Percentiles rank a stretch among this genome's conserved stretches.
Evolutionary conservation across 192 early-diverging fungal species (phyloP).

Genomic region (Linnemannia elongata): DNA sequence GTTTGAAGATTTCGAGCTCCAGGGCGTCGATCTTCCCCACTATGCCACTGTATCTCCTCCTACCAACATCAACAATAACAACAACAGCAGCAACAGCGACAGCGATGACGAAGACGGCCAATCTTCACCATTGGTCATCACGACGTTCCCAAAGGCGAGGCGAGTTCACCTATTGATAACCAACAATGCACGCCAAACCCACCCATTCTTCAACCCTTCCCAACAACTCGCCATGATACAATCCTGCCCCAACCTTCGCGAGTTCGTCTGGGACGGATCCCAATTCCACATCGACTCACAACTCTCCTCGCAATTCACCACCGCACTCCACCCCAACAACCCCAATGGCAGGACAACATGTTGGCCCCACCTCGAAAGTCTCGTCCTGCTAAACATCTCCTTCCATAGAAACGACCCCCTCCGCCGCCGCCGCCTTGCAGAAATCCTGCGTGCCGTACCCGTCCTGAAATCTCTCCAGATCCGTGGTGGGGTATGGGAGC

Average conservation of each 20-base stretch:
- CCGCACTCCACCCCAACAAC: background rate
- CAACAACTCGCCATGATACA: slow-evolving; percentile 1
- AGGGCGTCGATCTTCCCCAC: background rate
- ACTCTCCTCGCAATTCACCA: background rate
- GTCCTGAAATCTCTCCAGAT: background rate
- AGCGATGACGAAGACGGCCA: background rate
- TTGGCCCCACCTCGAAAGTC: background rate
- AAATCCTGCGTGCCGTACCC: background rate
- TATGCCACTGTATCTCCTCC: background rate
- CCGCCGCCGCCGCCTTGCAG: background rate
- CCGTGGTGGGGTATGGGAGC: background rate
- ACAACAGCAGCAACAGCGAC: background rate
- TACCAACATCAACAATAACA: background rate
- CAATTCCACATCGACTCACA: background rate
- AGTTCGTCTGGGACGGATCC: slow-evolving; percentile 3
- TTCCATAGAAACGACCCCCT: background rate
- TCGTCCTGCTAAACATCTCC: background rate
- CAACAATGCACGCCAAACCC: background rate
- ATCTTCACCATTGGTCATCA: background rate
- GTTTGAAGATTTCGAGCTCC: background rate
- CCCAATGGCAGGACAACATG: background rate
- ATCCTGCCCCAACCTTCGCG: background rate
- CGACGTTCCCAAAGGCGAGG: background rate
- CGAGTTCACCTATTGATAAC: background rate
- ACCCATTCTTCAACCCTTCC: background rate